Base-by-base conservation (phyloP, 1,284 basidiomycete genomes). In the Salmacisia buchloeana region DNA sequence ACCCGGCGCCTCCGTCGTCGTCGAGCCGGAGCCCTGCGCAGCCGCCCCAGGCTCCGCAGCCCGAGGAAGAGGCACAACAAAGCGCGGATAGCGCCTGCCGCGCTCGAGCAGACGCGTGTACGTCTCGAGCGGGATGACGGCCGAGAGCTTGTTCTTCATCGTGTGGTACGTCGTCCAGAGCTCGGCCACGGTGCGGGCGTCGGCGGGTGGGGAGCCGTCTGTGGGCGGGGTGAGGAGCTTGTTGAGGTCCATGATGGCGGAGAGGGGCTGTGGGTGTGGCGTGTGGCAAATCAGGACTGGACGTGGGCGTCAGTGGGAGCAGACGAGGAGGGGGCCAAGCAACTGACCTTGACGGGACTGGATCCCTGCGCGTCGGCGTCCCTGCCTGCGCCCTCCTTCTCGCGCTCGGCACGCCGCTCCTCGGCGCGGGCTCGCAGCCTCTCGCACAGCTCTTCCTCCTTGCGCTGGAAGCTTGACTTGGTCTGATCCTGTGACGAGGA, bases 141-240 rank as follows among this genome's bases (percentile, higher is more conserved):
- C 77, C 1, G 74, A 77, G 13, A 79, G 67, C 63, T 78, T 78
- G 69, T 76, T 75, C 63, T 72, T 73, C 59, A 78, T 57, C 13
- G 63, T 71, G 65, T 79, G 77, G 57, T 78, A 79, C 21, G 65
- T 69, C 3, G 77, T 73, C 77, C 77, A 79, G 3, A 79, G 72
- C 59, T 78, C 69, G 58, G 66, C 60, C 45, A 79, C 72, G 13
- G 61, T 72, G 33, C 23, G 41, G 21, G 21, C 45, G 9, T n/a
- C 3, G 27, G 25, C 18, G 15, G 60, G 13, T 1, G 31, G 49
- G 27, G 49, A 31, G 25, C 29, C 49, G 29, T 72, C 71, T 0
- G 64, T 34, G 13, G 69, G 59, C 39, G 73, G 69, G 2, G 62
- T 59, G n/a, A 43, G 21, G 12, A 78, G 67, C 64, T 74, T 75